Evolutionary conservation across 2,329 filamentous ascomycete genomes (phyloP), one percentile per base, ranked within the genome.

Genomic region (Sphaerulina vaccinii): DNA sequence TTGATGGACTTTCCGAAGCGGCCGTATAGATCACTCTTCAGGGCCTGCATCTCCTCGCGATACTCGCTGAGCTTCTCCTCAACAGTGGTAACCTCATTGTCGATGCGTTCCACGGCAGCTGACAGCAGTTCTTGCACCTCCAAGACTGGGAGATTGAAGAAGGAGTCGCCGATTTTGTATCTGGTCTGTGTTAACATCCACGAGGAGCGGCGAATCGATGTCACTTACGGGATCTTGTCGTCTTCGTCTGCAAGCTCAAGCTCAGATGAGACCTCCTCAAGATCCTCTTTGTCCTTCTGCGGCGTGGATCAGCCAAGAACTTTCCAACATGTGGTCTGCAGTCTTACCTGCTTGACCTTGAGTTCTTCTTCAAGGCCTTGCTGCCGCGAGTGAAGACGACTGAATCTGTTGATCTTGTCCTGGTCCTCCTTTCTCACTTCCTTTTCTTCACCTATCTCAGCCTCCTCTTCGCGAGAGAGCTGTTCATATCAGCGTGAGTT

Each of bases 371-470:
- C 85, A 3, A 97, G 71, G 2, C 79, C 72, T 27, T 87, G 79
- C 70, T 96, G 88, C 45, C 88, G 86, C 69, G 95, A 90, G 71
- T 99, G 93, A 57, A 99, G 78, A 38, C 90, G 85, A 72, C 91
- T 96, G 79, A 99, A 99, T 60, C 85, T 86, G 75, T 99, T 99
- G 82, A 99, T 99, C 75, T 93, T 95, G 75, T 97, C 91, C 73
- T 99, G 93, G 70, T 99, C 93, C 71, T 97, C 91, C 66, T 91
- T 87, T 55, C 93, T 88, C 53, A 99, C 93, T 72, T 96, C 88
- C 64, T 90, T 86, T 69, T 99, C 93, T 61, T 93, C 87, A 56
- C 83, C 81, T 46, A 84, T 78, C 53, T 84, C 70, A 52, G 77
- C 86, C 73, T 99, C 93, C 65, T 97, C 92, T 70, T 96, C 92